Percentiles rank a stretch among this genome's conserved stretches.
These are phyloP conservation scores for Calvatia gigantea DNA, from an alignment of 768 basidiomycete species.

Conservation along the genomic window DNA sequence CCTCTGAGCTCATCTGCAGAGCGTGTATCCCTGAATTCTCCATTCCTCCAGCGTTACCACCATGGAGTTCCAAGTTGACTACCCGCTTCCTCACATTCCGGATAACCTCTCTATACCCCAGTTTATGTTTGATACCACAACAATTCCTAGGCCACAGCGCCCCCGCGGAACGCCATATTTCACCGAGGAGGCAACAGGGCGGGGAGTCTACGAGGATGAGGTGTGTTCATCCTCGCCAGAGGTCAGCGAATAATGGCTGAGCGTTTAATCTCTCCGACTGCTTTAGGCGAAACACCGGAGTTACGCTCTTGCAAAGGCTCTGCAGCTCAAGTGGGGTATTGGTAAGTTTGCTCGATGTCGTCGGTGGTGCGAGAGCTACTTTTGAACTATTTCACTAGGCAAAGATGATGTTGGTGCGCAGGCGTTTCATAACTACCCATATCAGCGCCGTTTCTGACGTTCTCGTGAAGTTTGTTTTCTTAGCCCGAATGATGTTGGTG, in stretches of 20 bases:
- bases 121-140: constrained; percentile 50
- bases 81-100: constrained; percentile 43
- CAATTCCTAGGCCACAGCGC: constrained; percentile 42
- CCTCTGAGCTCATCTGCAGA: not conserved
- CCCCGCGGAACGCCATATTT: constrained; percentile 48
- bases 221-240: constrained; percentile 26
- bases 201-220: constrained; percentile 40
- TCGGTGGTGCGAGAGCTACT: not conserved
- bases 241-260: not conserved
- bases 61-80: constrained; percentile 33
- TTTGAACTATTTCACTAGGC: constrained; percentile 28
- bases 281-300: constrained; percentile 37
- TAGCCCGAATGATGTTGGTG: constrained; percentile 64
- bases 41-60: not conserved
- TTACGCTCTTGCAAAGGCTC: constrained; percentile 50
- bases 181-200: constrained; percentile 53
- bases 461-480: constrained; percentile 50
- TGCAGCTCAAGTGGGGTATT: constrained; percentile 44
- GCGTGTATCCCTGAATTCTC: not conserved
- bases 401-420: constrained; percentile 49
- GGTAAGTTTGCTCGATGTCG: constrained; percentile 28
- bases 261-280: not conserved
- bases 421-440: constrained; percentile 2
- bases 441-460: not conserved
- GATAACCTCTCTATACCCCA: constrained; percentile 65